Conservation (phyloP, 768 basidiomycete species). For the Kwoniella botswanensis region DNA sequence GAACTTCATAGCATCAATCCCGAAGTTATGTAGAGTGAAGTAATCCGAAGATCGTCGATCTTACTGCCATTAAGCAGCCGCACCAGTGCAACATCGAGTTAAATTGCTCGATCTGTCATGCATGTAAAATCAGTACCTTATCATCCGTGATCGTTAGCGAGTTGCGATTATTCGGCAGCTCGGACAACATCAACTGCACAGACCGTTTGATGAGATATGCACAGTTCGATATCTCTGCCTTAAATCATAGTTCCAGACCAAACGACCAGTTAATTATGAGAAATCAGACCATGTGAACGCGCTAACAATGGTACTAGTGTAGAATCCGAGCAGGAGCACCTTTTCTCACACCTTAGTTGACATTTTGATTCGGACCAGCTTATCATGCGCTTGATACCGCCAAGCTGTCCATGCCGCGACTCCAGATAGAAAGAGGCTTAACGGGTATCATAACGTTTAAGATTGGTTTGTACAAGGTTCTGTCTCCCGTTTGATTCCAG, state of each 20-base stretch:
- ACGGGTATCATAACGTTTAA: neutral
- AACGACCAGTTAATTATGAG: neutral
- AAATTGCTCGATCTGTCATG: neutral
- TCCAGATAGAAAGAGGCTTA: slow-evolving; percentile 1
- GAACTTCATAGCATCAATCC: neutral
- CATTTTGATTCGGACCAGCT: neutral
- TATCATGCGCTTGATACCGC: neutral
- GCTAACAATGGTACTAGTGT: neutral
- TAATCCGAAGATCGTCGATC: neutral
- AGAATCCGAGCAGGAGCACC: neutral
- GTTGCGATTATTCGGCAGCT: neutral
- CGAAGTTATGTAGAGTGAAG: neutral
- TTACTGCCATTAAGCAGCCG: neutral
- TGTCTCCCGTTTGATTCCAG: neutral
- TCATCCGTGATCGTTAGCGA: too few relatives aligned
- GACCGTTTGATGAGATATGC: neutral
- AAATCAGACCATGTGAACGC: neutral
- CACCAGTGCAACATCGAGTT: neutral
- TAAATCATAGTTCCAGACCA: neutral
- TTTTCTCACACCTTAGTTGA: neutral
- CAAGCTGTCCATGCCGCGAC: neutral
- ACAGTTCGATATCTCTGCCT: neutral
- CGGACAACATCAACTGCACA: neutral
- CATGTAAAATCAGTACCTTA: neutral
- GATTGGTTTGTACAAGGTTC: neutral